Conservation (phyloP, 495 filamentous ascomycete genomes). For the Xylaria flabelliformis region DNA sequence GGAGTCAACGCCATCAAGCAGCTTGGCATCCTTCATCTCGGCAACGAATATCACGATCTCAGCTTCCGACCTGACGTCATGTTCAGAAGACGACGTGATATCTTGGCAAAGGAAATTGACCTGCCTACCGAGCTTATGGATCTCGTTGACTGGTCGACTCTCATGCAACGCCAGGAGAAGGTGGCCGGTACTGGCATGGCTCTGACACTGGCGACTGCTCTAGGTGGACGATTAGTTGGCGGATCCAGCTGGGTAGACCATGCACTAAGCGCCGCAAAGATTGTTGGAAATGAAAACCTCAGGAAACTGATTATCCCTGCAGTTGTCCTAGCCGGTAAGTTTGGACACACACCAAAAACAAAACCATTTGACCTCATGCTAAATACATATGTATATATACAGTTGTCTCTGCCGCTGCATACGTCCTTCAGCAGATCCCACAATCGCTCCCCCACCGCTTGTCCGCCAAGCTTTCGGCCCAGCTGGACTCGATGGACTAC, state of each 20-base stretch:
- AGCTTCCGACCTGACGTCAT: conserved; percentile 89
- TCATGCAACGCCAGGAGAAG: conserved; percentile 94
- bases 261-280: conserved; percentile 74
- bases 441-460: conserved; percentile 86
- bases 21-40: conserved; percentile 86
- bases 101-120: conserved; percentile 81
- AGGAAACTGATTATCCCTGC: conserved; percentile 83
- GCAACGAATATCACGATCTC: conserved; percentile 80
- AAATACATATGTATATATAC: conserved; percentile 37
- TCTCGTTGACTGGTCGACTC: conserved; percentile 83
- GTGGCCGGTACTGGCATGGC: conserved; percentile 91
- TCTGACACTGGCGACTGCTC: conserved; percentile 85
- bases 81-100: conserved; percentile 83
- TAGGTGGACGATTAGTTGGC: conserved; percentile 80
- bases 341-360: conserved; percentile 6
- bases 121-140: conserved; percentile 87
- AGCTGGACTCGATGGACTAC: conserved; percentile 84
- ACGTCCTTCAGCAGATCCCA: conserved; percentile 84
- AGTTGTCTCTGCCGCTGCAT: conserved; percentile 77
- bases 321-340: conserved; percentile 77
- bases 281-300: conserved; percentile 84
- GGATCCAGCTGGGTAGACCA: conserved; percentile 90
- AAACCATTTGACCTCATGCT: conserved; percentile 36
- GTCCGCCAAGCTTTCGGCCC: conserved; percentile 78
- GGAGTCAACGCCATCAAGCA: conserved; percentile 89